Evolutionary conservation across 352 stramenopile genomes (phyloP).

Genomic region (Phytopythium boreale): DNA sequence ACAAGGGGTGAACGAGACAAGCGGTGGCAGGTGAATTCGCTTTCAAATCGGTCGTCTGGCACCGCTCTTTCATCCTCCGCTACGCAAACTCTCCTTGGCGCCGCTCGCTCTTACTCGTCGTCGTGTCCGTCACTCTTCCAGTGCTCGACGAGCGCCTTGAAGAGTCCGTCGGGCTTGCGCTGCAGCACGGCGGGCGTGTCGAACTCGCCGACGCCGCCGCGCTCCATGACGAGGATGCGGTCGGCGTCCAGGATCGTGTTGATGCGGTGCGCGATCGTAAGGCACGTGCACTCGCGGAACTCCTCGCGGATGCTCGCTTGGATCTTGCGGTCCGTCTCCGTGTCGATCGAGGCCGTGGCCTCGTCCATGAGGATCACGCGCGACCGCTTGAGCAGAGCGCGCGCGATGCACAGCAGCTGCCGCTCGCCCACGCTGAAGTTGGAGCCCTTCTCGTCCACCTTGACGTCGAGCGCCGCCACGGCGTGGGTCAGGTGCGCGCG

Average conservation of each 20-base stretch:
- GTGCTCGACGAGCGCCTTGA: conserved; percentile 72
- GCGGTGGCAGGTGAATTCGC: no score
- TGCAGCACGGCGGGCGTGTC: conserved; percentile 83
- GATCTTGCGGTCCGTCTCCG: conserved; percentile 88
- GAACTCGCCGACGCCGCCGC: conserved; percentile 92
- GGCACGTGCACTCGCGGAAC: conserved; percentile 90
- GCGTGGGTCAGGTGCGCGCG: conserved; percentile 72
- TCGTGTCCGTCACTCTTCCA: conserved; percentile 56
- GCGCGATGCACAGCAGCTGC: conserved; percentile 95
- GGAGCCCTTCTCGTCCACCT: conserved; percentile 84
- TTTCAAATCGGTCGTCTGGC: no score
- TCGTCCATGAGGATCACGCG: conserved; percentile 98
- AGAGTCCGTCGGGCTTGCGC: conserved; percentile 65
- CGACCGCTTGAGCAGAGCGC: conserved; percentile 91
- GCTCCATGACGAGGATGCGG: conserved; percentile 94
- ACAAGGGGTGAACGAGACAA: no score
- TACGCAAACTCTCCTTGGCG: not conserved
- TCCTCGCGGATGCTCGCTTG: conserved; percentile 90
- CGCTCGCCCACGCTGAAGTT: conserved; percentile 96
- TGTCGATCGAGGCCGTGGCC: conserved; percentile 92
- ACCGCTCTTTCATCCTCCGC: no score
- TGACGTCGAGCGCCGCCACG: conserved; percentile 40
- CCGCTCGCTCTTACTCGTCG: conserved; percentile 3
- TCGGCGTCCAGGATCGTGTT: conserved; percentile 97
- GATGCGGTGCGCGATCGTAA: conserved; percentile 97